phyloP scores from a whole-genome alignment of 73 alveolate species.

The Tetrahymena thermophila region DNA sequence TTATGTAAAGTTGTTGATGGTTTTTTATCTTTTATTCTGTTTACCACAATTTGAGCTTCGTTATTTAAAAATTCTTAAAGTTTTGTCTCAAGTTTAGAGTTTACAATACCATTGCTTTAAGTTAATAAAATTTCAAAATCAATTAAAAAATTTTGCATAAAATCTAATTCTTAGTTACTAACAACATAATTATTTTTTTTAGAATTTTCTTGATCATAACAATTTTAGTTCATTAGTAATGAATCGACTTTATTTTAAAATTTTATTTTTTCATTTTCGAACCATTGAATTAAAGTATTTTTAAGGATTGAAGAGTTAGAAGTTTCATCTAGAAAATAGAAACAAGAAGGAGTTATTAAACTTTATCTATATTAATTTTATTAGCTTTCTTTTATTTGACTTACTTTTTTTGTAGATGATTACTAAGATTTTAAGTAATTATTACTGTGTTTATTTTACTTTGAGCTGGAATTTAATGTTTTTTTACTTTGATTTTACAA shows the following conservation, averaged over 20 bases:
- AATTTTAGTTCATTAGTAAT: not conserved
- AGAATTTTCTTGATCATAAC: not conserved
- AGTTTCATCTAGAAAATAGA: not conserved
- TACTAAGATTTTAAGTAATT: too few species aligned
- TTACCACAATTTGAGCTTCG: not conserved
- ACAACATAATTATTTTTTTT: not conserved
- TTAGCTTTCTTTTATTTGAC: not conserved
- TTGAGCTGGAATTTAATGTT: not conserved
- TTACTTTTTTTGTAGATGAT: not conserved
- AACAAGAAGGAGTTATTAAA: not conserved
- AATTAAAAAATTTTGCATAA: not conserved
- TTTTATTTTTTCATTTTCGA: not conserved
- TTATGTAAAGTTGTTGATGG: not conserved
- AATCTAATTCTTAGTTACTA: not conserved
- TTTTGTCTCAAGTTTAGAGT: not conserved
- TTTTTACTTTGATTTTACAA: too few species aligned
- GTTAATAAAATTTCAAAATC: not conserved
- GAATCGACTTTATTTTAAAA: not conserved
- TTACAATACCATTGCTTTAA: not conserved
- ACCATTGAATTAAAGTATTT: not conserved
- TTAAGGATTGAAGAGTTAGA: not conserved
- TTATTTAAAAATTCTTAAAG: not conserved
- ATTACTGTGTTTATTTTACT: too few species aligned
- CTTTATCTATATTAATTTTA: not conserved
- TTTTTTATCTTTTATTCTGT: not conserved